Evolutionary conservation across 2,329 filamentous ascomycete species (phyloP).

Genomic region (Scolecobasidium constrictum): DNA sequence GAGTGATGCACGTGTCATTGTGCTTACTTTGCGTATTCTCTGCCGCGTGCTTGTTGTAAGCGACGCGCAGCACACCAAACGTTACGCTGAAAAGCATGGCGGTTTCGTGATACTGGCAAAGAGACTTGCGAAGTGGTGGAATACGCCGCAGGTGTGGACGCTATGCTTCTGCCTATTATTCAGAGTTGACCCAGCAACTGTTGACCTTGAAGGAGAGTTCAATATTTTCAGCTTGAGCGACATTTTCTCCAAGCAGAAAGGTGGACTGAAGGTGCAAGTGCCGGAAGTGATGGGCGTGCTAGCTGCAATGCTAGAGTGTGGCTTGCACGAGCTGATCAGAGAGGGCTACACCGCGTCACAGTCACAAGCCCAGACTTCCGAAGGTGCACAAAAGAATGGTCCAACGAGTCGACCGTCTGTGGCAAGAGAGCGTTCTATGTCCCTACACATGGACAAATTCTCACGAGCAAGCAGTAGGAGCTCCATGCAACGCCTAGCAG

Average conservation of each 20-base stretch:
- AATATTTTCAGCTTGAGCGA: conserved; percentile 65
- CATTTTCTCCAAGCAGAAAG: conserved; percentile 49
- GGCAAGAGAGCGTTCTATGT: conserved; percentile 52
- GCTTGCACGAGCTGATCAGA: conserved; percentile 58
- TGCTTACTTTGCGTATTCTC: conserved; percentile 72
- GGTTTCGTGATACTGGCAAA: conserved; percentile 81
- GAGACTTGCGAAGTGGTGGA: conserved; percentile 80
- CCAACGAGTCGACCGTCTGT: conserved; percentile 19
- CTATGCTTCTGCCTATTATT: conserved; percentile 85
- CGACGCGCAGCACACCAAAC: conserved; percentile 68
- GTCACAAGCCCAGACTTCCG: neutral
- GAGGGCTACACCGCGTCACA: conserved; percentile 1
- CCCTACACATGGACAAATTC: conserved; percentile 44
- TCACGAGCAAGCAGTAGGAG: conserved; percentile 17
- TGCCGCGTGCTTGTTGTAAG: conserved; percentile 75
- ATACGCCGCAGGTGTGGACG: conserved; percentile 72
- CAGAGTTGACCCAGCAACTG: conserved; percentile 64
- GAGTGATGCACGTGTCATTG: conserved; percentile 70
- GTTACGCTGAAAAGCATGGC: conserved; percentile 76
- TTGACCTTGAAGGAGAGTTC: conserved; percentile 63
- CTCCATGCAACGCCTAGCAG: conserved; percentile 16
- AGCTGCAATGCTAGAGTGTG: conserved; percentile 76
- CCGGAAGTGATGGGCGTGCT: conserved; percentile 73
- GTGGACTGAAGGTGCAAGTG: conserved; percentile 57
- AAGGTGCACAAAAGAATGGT: neutral